Evolutionary conservation across 495 filamentous ascomycete species (phyloP), one percentile per base, ranked within the genome.

Genomic region (Zalerion maritima): DNA sequence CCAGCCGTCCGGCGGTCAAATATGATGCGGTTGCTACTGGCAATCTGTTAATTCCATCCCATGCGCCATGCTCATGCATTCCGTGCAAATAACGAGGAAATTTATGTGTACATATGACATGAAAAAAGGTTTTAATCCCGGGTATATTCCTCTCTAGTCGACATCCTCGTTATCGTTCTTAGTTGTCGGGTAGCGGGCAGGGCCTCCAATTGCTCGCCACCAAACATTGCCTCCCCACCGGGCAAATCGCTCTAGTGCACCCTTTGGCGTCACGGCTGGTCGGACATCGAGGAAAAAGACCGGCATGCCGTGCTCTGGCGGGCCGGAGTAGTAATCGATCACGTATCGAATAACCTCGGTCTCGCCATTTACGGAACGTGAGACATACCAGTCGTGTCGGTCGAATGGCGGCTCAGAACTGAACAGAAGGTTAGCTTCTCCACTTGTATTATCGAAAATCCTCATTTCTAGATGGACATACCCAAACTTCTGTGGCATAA

Each of bases 281-380:
- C 89, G 67, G n/a, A 99, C 91, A 50, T 99, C 89, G 26, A 99
- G 69, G 47, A 75, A 96, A 58, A 99, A 99, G 5, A 96, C 86
- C 2, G 89, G 85, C 43, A 94, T 84, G 2, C 89, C 89, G 3
- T 80, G 75, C 40, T 97, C 89, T 0, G 81, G 78, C 11, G 76
- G 73, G 0, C 73, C 91, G 5, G 77, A 77, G 54, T 99, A 99
- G 52, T 96, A 99, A 47, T 99, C 89, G 43, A 99, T 99, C 28
- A 99, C 78, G 49, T 99, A 99, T 36, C 89, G 69, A 24, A 93
- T 64, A 62, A 94, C 82, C 47, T 71, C 74, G 33, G 47, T 51
- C 38, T 67, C 17, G 4, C 69, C 66, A n/a, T 72, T 54, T 11
- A 64, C 52, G 14, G 69, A 60, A 24, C 89, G 69, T 40, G 75